Conservation (phyloP, 2,329 filamentous ascomycete species). For the Hysterium pulicare region DNA sequence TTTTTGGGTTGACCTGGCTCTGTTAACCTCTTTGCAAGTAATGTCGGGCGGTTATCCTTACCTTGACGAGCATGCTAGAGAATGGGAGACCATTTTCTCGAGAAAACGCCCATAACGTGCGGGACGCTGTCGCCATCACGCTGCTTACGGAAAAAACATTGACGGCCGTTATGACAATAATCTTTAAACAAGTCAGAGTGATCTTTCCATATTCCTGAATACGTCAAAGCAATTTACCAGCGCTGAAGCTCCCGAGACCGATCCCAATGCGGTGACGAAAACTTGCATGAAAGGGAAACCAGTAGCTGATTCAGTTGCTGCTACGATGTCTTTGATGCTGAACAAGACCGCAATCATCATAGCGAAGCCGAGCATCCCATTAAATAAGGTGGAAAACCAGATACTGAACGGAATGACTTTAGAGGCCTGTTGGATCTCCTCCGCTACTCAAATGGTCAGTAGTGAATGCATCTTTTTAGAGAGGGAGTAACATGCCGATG, state of each 20-base stretch:
- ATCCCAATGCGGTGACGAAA: slow-evolving; percentile 26
- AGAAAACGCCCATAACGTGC: slow-evolving; percentile 17
- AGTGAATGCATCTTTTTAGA: too few relatives aligned
- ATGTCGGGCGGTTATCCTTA: too few relatives aligned
- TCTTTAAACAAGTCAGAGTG: too few relatives aligned
- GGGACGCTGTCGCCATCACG: slow-evolving; percentile 12
- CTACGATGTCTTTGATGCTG: slow-evolving; percentile 26
- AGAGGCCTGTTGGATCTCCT: slow-evolving; percentile 13
- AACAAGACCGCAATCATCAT: slow-evolving; percentile 33
- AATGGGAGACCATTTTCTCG: slow-evolving; percentile 22
- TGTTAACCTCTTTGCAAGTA: slow-evolving; percentile 16
- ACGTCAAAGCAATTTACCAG: slow-evolving; percentile 30
- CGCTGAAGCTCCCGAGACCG: slow-evolving; percentile 36
- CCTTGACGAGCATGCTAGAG: slow-evolving; percentile 21
- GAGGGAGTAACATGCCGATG: too few relatives aligned
- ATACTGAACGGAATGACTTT: slow-evolving; percentile 24
- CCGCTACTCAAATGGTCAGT: too few relatives aligned
- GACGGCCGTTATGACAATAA: slow-evolving; percentile 7
- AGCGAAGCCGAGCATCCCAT: slow-evolving; percentile 26
- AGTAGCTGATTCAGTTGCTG: slow-evolving; percentile 7
- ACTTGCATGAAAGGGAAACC: slow-evolving; percentile 47
- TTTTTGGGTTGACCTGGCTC: not conserved
- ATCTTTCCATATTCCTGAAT: not conserved
- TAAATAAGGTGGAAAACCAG: slow-evolving; percentile 28
- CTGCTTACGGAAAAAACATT: slow-evolving; percentile 10